phyloP scores from a whole-genome alignment of 2,329 filamentous ascomycete genomes.

The Colletotrichum aenigma region DNA sequence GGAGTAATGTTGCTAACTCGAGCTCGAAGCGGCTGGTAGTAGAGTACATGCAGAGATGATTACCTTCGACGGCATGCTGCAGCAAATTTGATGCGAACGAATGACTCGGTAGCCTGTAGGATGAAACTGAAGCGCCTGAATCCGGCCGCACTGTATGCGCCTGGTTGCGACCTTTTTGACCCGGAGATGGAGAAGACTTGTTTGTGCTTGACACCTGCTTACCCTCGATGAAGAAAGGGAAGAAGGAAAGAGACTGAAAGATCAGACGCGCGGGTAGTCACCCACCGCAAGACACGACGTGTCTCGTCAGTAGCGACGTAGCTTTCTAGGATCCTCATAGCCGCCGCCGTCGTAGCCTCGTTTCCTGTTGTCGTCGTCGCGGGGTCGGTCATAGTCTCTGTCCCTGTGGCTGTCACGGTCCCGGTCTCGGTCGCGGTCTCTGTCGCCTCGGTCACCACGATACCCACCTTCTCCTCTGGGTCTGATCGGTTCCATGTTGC shows the following conservation, averaged over 20 bases:
- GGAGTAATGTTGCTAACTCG: not conserved
- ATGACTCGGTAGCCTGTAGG: not conserved
- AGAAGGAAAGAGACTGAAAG: constrained; percentile 30
- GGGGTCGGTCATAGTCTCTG: constrained; percentile 57
- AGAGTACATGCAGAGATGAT: not conserved
- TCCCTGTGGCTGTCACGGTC: constrained; percentile 44
- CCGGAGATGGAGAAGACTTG: not conserved
- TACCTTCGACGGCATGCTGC: constrained; percentile 17
- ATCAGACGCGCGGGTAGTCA: constrained; percentile 9
- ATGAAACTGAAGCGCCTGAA: not conserved
- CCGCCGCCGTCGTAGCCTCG: constrained; percentile 78
- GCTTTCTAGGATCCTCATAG: constrained; percentile 77
- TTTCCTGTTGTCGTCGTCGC: constrained; percentile 66
- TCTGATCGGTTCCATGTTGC: constrained; percentile 85
- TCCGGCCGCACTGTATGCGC: not conserved
- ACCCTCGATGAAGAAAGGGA: constrained; percentile 39
- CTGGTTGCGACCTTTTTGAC: not conserved
- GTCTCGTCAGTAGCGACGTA: constrained; percentile 65
- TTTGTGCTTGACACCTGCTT: constrained; percentile 26
- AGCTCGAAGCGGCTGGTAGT: not conserved
- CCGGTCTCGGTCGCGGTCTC: constrained; percentile 54
- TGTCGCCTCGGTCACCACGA: constrained; percentile 36
- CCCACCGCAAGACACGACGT: constrained; percentile 48
- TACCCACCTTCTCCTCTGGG: constrained; percentile 64
- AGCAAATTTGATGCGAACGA: not conserved